Evolutionary conservation across 768 basidiomycete species (phyloP), one percentile per base, ranked within the genome.

Genomic region (Mycena haematopus): DNA sequence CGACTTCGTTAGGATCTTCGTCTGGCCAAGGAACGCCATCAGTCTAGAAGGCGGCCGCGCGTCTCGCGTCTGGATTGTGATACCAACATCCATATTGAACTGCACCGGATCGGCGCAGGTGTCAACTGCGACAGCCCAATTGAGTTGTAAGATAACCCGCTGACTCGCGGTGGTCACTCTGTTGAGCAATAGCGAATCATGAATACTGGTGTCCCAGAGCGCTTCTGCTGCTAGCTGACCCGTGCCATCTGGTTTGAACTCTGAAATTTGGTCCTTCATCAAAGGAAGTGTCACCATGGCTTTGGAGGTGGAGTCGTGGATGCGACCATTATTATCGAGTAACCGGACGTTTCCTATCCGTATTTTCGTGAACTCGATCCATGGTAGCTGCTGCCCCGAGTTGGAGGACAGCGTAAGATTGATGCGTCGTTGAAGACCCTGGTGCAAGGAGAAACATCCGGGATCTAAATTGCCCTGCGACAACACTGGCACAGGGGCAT

Each of bases 171-270:
- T 81, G 2, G 95, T 96, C 40, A 95, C 89, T 27, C 89, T 86
- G 73, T 99, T 96, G 63, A 99, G 82, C 46, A 96, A 78, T 17
- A 86, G 73, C 14, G 93, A 95, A 67, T 93, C 88, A 73, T 98
- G 97, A 14, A 93, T 78, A 60, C 95, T 94, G 1, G 93, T 94
- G 76, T 99, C 97, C 96, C 96, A 99, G 7, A 92, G 80, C 1
- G 90, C 90, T 57, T 87, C 85, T 10, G 87, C 88, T 22, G 82
- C 77, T 47, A 98, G 74, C 8, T 75, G 73, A 13, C 92, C 89
- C 9, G 91, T 92, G 3, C 96, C 96, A 75, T 98, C 95, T 1
- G 90, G 82, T 68, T 81, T 87, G 79, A 92, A 95, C 66, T 92
- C 86, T 22, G 93, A 77, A 1, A 71, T 73, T 76, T 92, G 90